Percentiles rank a stretch among this genome's conserved stretches.
Evolutionary conservation across 1,284 basidiomycete species (phyloP).

Genomic region (Vanrija sp.): DNA sequence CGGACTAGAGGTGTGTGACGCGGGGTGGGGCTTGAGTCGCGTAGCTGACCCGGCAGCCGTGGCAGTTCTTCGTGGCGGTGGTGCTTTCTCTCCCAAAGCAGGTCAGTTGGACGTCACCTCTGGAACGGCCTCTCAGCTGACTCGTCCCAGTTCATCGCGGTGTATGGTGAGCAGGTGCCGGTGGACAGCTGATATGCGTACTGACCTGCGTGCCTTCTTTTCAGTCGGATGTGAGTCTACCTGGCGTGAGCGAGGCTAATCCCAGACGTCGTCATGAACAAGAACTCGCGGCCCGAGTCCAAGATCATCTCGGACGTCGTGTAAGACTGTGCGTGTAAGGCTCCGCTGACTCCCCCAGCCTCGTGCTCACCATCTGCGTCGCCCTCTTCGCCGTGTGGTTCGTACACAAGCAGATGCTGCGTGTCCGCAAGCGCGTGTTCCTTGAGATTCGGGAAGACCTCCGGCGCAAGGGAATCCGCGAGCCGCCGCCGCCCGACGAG

Average conservation of each 20-base stretch:
- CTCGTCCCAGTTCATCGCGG: slow-evolving; percentile 23
- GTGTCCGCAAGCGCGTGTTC: slow-evolving; percentile 27
- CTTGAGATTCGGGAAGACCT: slow-evolving; percentile 29
- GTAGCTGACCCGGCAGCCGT: slow-evolving; percentile 18
- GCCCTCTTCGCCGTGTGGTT: slow-evolving; percentile 28
- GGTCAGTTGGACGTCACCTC: slow-evolving; percentile 3
- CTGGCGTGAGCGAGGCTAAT: slow-evolving; percentile 39
- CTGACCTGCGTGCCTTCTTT: not conserved
- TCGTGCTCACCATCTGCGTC: slow-evolving; percentile 25
- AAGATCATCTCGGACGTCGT: slow-evolving; percentile 28
- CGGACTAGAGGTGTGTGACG: slow-evolving; percentile 22
- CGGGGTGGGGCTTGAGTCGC: not conserved
- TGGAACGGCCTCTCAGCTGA: slow-evolving; percentile 1
- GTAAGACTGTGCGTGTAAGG: not conserved
- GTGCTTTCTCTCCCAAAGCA: slow-evolving; percentile 48
- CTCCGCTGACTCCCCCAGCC: not conserved
- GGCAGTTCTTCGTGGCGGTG: slow-evolving; percentile 39
- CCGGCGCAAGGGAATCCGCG: slow-evolving; percentile 11
- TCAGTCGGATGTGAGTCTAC: slow-evolving; percentile 18
- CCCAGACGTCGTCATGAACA: slow-evolving; percentile 61
- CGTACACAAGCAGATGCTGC: slow-evolving; percentile 29
- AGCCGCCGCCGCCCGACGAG: slow-evolving; percentile 8
- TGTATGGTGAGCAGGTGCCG: slow-evolving; percentile 16
- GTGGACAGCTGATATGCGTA: not conserved
- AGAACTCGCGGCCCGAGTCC: slow-evolving; percentile 25